These are phyloP conservation scores for Cryptosporidium tyzzeri DNA, from an alignment of 169 alveolate genomes.

Conservation along the genomic window DNA sequence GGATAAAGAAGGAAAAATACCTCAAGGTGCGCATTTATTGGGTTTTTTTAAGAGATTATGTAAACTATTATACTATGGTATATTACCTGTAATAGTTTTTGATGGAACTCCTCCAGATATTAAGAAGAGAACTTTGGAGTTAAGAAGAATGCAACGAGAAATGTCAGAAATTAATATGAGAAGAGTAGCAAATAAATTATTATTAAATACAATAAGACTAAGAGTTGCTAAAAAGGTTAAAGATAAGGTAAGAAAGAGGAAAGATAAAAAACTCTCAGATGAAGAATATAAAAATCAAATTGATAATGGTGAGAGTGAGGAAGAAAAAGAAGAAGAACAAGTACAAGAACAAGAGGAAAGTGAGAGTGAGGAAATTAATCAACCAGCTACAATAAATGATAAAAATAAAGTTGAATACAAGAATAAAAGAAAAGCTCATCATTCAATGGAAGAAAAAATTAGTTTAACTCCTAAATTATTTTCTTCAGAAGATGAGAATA, in stretches of 20 bases:
- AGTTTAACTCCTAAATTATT: background rate
- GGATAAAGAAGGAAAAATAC: constrained; percentile 74
- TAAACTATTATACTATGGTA: constrained; percentile 88
- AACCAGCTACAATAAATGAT: background rate
- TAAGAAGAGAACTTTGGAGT: constrained; percentile 85
- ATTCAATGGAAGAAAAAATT: background rate
- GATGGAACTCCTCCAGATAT: constrained; percentile 92
- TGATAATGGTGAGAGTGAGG: background rate
- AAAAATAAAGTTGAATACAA: background rate
- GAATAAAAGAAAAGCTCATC: background rate
- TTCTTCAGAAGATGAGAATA: constrained; percentile 16
- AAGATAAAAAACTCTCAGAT: background rate
- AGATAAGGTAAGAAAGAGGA: background rate
- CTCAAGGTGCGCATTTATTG: constrained; percentile 78
- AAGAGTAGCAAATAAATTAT: constrained; percentile 80
- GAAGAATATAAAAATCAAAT: background rate
- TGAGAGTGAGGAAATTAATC: constrained; percentile 6
- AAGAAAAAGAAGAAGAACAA: background rate
- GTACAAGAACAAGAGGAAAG: constrained; percentile 19
- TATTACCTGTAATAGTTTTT: constrained; percentile 91
- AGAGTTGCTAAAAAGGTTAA: constrained; percentile 27
- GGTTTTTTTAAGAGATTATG: constrained; percentile 90
- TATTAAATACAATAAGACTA: constrained; percentile 42
- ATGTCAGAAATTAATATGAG: constrained; percentile 74
- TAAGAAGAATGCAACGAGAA: constrained; percentile 81